Base-by-base conservation (phyloP, 2,329 filamentous ascomycete species). In the Pseudogymnoascus sp. region DNA sequence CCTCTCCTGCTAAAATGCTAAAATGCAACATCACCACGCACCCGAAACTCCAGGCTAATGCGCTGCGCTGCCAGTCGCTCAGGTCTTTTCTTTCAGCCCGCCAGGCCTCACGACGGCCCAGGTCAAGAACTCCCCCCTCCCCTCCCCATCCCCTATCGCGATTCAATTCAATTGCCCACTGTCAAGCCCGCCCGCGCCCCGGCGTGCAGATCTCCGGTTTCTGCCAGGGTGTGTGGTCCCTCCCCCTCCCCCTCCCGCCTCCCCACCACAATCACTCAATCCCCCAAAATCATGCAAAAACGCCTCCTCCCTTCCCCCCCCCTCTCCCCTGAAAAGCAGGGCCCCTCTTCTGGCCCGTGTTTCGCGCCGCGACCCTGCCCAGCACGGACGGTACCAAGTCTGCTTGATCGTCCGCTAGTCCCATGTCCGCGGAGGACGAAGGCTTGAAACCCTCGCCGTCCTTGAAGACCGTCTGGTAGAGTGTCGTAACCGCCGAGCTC, bases 401-500 rank as follows among this genome's bases (percentile, higher is more conserved):
- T 0, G 25, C 7, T 19, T 57, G 48, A 34, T 57, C 48, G 25
- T 57, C 48, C 8, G 48, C 25, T 34, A 34, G 1, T 1, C 48
- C 48, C 48, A 57, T 57, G n/a, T 57, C 48, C 3, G 4, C n/a
- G n/a, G n/a, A 3, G 6, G n/a, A 25, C n/a, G 48, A 25, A 1
- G 48, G 11, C 63, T 70, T 73, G 66, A 89, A 89, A 23, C 90
- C 90, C 5, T 96, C 90, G 4, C 86, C 85, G 19, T 95, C 90
- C 71, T 87, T 86, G 69, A 97, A 87, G 1, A 96, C 82, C 21
- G 87, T 85, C 28, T 78, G 77, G 77, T 88, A 93, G 62, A 98
- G 78, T 4, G 80, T 80, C 5, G 83, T 81, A 65, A 97, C 84
- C 3, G 91, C 87, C 4, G 78, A 79, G 6, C 85, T 88, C 83